Evolutionary conservation across 2,329 filamentous ascomycete genomes (phyloP), one percentile per base, ranked within the genome.

Genomic region (Fusarium acutatum): DNA sequence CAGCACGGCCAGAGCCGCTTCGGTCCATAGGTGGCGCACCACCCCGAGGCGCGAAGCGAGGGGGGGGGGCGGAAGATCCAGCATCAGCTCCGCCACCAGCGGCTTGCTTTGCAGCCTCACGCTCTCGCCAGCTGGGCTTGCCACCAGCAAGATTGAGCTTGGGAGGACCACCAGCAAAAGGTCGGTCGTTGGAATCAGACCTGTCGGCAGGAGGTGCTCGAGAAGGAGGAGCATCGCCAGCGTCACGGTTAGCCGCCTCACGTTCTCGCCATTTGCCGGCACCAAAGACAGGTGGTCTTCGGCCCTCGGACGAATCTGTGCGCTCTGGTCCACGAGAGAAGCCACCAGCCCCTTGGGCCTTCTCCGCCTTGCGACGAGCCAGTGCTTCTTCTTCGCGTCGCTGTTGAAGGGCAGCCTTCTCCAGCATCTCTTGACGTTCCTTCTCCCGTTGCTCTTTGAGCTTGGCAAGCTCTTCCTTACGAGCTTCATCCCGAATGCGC

Each of bases 341-440:
- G 59, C 66, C 49, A 60, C 49, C 50, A 67, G 68, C 22, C n/a
- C 46, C 63, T 34, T 84, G 84, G 78, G 88, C 89, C 83, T 90
- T 94, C 82, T 90, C 90, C 67, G 88, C 91, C 79, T 88, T 90
- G 82, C 89, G 90, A 77, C 93, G 90, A 75, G 92, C 93, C 83
- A 95, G 90, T 22, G 94, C 95, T 82, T 97, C 95, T 78, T 96
- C 95, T 82, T 97, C 95, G 81, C 94, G 91, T 80, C 94, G 90
- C 77, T 90, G 91, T 84, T 98, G 96, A 76, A 90, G 84, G 18
- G 90, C 90, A 53, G 87, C 88, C 82, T 88, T 89, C 84, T 92
- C 90, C 71, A 88, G 80, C 68, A 85, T 84, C 82, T 95, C 92
- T 83, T 97, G 88, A 63, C 89, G 88, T 82, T 92, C 90, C 81